These are phyloP conservation scores for Russula compacta DNA, from an alignment of 768 basidiomycete genomes.

Conservation along the genomic window DNA sequence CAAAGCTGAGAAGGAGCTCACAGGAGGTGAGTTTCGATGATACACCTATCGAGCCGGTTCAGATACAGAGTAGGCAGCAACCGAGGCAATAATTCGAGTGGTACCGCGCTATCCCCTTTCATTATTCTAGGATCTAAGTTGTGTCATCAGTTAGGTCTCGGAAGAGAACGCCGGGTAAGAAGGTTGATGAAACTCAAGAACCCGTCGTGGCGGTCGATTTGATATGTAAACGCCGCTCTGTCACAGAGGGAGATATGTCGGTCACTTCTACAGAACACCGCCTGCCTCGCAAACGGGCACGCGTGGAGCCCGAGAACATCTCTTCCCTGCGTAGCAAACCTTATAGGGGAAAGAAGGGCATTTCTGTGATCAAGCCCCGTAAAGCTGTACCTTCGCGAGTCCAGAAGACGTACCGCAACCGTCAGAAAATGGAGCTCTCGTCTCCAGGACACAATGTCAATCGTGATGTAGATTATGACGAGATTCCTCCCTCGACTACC, in stretches of 20 bases:
- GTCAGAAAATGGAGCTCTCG: slow-evolving; percentile 1
- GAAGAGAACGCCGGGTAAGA: background rate
- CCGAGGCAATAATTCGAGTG: background rate
- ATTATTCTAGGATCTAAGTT: background rate
- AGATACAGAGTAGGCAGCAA: background rate
- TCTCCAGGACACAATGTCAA: background rate
- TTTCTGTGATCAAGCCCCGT: background rate
- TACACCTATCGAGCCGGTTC: background rate
- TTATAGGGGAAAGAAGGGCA: background rate
- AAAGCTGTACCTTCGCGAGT: background rate
- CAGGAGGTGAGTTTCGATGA: background rate
- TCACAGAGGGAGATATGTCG: background rate
- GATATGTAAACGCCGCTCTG: background rate
- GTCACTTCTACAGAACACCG: background rate
- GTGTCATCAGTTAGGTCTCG: background rate
- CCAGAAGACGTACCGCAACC: slow-evolving; percentile 15
- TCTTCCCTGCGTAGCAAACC: background rate
- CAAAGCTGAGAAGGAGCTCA: background rate
- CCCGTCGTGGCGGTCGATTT: background rate
- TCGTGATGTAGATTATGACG: slow-evolving; percentile 17
- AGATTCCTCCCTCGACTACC: slow-evolving; percentile 12
- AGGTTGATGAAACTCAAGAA: background rate
- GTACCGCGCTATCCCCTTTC: background rate
- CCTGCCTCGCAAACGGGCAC: slow-evolving; percentile 3
- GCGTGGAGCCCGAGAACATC: background rate